These are phyloP conservation scores for Umbelopsis ramanniana DNA, from an alignment of 192 early-diverging fungal genomes.

Conservation along the genomic window DNA sequence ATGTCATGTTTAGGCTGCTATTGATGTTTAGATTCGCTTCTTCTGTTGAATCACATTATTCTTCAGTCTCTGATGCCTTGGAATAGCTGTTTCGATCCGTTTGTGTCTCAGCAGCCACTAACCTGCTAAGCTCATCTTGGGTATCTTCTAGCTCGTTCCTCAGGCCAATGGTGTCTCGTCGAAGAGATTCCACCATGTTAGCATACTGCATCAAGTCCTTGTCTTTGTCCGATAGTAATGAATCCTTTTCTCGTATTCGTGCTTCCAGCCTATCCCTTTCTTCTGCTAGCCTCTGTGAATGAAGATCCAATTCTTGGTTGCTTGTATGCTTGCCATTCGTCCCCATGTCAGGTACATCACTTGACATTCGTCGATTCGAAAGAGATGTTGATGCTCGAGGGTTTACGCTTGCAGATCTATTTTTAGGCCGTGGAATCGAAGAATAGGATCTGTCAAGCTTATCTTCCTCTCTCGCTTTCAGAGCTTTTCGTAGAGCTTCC, in stretches of 20 bases:
- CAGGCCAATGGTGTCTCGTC: background rate
- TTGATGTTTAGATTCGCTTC: background rate
- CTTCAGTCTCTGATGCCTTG: background rate
- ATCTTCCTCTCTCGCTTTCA: background rate
- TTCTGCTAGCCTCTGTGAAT: background rate
- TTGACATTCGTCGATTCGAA: background rate
- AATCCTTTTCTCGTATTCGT: background rate
- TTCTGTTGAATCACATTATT: background rate
- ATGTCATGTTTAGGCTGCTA: background rate
- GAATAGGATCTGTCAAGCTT: background rate
- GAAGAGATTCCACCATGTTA: constrained; percentile 1
- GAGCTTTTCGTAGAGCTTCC: background rate
- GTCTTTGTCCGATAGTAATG: constrained; percentile 8
- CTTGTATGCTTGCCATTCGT: background rate
- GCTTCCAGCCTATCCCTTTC: background rate
- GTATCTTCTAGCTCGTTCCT: constrained; percentile 17
- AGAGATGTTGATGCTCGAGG: background rate
- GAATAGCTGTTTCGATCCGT: background rate
- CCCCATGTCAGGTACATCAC: background rate
- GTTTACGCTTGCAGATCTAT: background rate
- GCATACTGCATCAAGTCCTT: constrained; percentile 16
- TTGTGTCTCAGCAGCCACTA: constrained; percentile 6
- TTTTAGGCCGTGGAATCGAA: background rate
- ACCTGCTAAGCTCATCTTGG: background rate
- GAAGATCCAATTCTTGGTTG: background rate